Evolutionary conservation across 306 rosid genomes (phyloP), one percentile per base, ranked within the genome.

Genomic region (Medicago arabica): DNA sequence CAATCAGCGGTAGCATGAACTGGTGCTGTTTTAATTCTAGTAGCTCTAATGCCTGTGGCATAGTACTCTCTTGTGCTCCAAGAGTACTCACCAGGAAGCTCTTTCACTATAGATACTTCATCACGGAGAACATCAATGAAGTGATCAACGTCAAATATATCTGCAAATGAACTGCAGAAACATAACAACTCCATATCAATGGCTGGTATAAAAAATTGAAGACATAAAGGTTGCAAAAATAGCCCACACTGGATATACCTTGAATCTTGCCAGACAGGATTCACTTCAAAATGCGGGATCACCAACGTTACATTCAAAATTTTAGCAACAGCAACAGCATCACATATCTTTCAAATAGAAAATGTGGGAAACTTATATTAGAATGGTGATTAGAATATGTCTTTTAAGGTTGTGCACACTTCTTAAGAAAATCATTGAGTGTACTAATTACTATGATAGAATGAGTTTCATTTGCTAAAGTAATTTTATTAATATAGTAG

Each of bases 41-140:
- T 95, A 64, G 77, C 82, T 55, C 99, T 92, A 74, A 90, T 95
- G 57, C 97, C 97, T 0, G 90, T 87, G 57, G 88, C 96, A 75
- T 95, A 95, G 82, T 85, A 95, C 72, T 95, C 97, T 87, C 99
- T 87, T 15, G 99, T 86, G 81, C 99, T 95, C 97, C 97, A 95
- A 49, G 89, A 81, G 76, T 74, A 92, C 2, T 90, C 96, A 28
- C 78, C 51, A 15, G 99, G 99, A 64, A 88, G 88, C 83, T 92
- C 97, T 83, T 78, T 89, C 75, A 90, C 96, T 69, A 92, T 88
- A 39, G 91, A 80, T n/a, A 95, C 74, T 64, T 95, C 99, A 62
- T 86, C 83, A 71, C 63, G 90, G 65, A 95, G 89, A 41, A 23
- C 88, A 75, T 90, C 81, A 51, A 92, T 87, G 81, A 95, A 95